Evolutionary conservation across 305 asterid genomes (phyloP), one percentile per base, ranked within the genome.

Genomic region (Fraxinus velutina): DNA sequence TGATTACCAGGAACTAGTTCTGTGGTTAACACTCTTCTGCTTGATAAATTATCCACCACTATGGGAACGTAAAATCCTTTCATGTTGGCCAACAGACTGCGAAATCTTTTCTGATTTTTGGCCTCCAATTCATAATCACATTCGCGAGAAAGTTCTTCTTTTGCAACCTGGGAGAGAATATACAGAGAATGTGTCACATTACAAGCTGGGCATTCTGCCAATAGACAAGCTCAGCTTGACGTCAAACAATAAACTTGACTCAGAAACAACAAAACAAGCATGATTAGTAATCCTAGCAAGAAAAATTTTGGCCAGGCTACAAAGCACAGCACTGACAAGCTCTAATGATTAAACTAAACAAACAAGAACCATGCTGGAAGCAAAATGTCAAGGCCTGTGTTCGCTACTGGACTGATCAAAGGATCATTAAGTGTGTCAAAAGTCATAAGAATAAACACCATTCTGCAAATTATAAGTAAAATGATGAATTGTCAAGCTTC

Each of bases 61-160:
- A 83, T 76, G 75, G 99, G 99, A 82, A 95, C 97, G 85, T 95
- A 91, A 88, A 87, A 93, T 76, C 97, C 99, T 78, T 88, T 83
- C 78, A 70, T 62, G 82, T 81, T 80, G 52, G 88, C 81, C 84
- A 95, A 88, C 80, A 95, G 87, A 77, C 86, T 39, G 30, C 92
- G 94, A 60, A 93, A 95, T 80, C 90, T 88, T 89, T 91, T 92
- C 90, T 95, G 99, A 87, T 76, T 93, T 82, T 83, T 76, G 24
- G 99, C 96, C 89, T 95, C 99, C 91, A 93, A 80, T 78, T 88
- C 92, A 88, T 93, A 95, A 82, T 95, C 90, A 68, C 99, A 95
- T 89, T 95, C 99, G 78, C 92, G 96, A 76, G 96, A 91, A 87
- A 95, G 97, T 88, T 95, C 99, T 81, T 91, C 95, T 87, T 95